phyloP scores from a whole-genome alignment of 805 yeast genomes.

The Torulaspora franciscae region DNA sequence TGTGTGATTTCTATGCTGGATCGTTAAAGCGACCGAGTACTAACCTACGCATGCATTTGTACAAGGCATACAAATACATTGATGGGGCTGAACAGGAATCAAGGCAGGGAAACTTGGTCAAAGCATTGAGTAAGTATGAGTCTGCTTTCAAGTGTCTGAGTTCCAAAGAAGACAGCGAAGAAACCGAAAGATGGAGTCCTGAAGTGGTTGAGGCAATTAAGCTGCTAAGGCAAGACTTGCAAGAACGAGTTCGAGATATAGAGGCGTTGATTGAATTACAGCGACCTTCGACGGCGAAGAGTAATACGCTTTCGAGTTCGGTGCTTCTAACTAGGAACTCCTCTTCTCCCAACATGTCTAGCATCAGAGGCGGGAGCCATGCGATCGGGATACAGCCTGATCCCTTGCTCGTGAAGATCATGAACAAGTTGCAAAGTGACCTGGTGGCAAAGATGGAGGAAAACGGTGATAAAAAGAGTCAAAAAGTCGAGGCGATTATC shows the following conservation, averaged over 20 bases:
- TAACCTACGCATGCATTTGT: conserved; percentile 3
- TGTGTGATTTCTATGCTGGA: background rate
- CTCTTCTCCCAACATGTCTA: conserved; percentile 12
- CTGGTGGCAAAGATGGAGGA: conserved; percentile 6
- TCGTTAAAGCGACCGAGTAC: background rate
- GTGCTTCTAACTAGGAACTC: conserved; percentile 15
- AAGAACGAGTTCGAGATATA: conserved; percentile 34
- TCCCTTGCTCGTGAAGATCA: conserved; percentile 18
- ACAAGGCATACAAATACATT: conserved; percentile 46
- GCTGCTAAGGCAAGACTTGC: conserved; percentile 32
- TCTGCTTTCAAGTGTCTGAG: conserved; percentile 9
- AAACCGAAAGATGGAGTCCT: conserved; percentile 28
- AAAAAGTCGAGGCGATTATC: conserved; percentile 24
- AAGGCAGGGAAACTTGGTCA: conserved; percentile 39
- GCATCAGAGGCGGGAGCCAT: conserved; percentile 6
- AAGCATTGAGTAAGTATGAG: conserved; percentile 39
- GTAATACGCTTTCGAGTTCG: conserved; percentile 25
- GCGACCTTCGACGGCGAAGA: conserved; percentile 22
- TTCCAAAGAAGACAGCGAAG: conserved; percentile 10
- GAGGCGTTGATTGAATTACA: conserved; percentile 26
- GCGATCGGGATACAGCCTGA: conserved; percentile 14
- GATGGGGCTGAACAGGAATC: conserved; percentile 50
- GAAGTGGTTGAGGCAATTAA: conserved; percentile 34
- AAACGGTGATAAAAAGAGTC: conserved; percentile 1
- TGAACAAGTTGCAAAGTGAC: conserved; percentile 22